Base-by-base conservation (phyloP, 176 grass and related monocot genomes). In the Puccinellia tenuiflora region DNA sequence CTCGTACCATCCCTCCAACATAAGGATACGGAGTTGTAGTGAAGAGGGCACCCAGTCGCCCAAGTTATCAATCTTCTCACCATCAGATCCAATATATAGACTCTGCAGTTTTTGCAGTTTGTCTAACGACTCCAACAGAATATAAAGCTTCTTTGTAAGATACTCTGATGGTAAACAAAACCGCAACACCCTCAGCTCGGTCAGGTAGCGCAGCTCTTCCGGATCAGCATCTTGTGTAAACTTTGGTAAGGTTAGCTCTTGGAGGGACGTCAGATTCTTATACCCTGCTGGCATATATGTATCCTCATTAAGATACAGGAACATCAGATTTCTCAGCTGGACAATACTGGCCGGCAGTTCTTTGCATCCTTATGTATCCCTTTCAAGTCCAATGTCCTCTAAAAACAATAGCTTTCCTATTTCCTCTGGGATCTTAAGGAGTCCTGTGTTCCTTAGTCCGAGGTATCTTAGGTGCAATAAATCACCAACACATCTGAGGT, bases 281-380 rank as follows among this genome's bases (percentile, higher is more conserved):
- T 30, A 16, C 13, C 59, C 59, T 29, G 4, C 5, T 30, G 59
- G 26, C 25, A 62, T 4, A 29, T 2, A 6, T 62, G 59, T 62
- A 62, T 0, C 1, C n/a, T 0, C 0, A 24, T 0, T 9, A 24
- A 57, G 2, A 57, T 26, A 17, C 0, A 64, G 6, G 15, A 3
- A 64, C 26, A 64, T 33, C 61, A 64, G 61, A 64, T 9, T 34
- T 63, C 28, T 33, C 15, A 63, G 60, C 6, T 3, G 28, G 28
- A 33, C 28, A 63, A 63, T 0, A 33, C 28, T 33, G 0, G 6
- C 28, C 0, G 60, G 60, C 14, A 63, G 14, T 18, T 63, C 59
- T 31, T 17, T 0, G 6, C 26, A 62, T 30, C 0, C 10, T 0
- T 1, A 60, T 60, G 1, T 8, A 33, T 0, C 29, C 61, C 61